Base-by-base conservation (phyloP, 345 rosid genomes). In the Melaleuca alternifolia region DNA sequence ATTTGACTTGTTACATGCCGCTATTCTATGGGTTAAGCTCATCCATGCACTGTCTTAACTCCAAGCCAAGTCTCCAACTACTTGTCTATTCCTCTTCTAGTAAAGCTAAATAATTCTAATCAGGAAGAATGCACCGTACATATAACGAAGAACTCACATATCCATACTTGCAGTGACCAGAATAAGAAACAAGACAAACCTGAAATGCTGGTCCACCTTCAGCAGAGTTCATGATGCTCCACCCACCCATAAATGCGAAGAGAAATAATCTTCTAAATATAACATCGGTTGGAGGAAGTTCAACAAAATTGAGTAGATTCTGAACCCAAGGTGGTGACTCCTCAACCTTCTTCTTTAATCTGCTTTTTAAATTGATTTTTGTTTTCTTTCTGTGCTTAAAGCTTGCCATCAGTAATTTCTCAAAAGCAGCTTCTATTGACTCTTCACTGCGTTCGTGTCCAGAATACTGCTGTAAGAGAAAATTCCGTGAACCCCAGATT, bases 201-300 rank as follows among this genome's bases (percentile, higher is more conserved):
- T 97, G 99, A 89, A 97, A 97, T 20, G 99, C 99, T 88, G 99
- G 99, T 87, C 99, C 99, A 85, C 98, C 97, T 90, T 96, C 99
- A 2, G 99, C 95, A 77, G 99, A 94, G 91, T 95, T 97, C 95
- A 94, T 93, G 89, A 97, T 96, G 90, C 99, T 97, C 99, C 99
- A 97, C 88, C 96, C 99, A 91, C 95, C 99, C 99, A 97, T 94
- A 93, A 96, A 96, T 12, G 98, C 98, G 88, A 97, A 97, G 59
- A 96, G 99, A 87, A 96, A 94, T 33, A 97, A 92, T 91, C 99
- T 95, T 92, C 99, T 92, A 88, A 95, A 96, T 18, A 97, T 93
- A 86, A 97, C 94, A 50, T 96, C 99, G 88, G 90, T 77, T 0
- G 97, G 95, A 88, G 98, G 98, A 92, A 95, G 92, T 88, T 96